Percentiles rank a stretch among this genome's conserved stretches.
Evolutionary conservation across 805 yeast genomes (phyloP).

Genomic region (Cephaloascus fragrans): DNA sequence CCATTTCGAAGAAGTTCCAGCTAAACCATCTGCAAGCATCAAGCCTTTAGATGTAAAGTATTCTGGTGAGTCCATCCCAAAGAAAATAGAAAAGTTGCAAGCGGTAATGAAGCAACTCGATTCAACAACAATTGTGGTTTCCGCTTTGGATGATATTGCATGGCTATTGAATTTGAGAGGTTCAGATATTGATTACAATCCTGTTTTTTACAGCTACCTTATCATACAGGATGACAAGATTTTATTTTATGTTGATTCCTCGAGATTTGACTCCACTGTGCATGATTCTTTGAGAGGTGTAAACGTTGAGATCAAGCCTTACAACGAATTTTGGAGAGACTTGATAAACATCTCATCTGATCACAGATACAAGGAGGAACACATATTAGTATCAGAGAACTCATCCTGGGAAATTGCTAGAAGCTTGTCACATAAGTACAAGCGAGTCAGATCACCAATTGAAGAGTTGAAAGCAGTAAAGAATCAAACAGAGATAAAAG

Average conservation of each 20-base stretch:
- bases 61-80: conserved; percentile 54
- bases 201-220: conserved; percentile 38
- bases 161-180: conserved; percentile 47
- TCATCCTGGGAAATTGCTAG: conserved; percentile 61
- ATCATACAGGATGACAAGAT: conserved; percentile 20
- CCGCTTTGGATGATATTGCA: conserved; percentile 43
- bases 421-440: conserved; percentile 19
- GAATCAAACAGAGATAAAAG: conserved; percentile 36
- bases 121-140: conserved; percentile 27
- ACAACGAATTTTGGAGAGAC: conserved; percentile 35
- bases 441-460: conserved; percentile 24
- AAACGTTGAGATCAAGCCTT: conserved; percentile 24
- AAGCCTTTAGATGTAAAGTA: conserved; percentile 38
- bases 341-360: conserved; percentile 26
- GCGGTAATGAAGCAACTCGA: conserved; percentile 6
- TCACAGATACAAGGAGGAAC: conserved; percentile 10
- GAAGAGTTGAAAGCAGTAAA: conserved; percentile 44
- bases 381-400: conserved; percentile 42
- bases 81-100: conserved; percentile 45
- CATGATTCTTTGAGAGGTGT: conserved; percentile 13
- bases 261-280: conserved; percentile 24
- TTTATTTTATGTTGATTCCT: conserved; percentile 31
- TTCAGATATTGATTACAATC: conserved; percentile 46
- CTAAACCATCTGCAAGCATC: conserved; percentile 40
- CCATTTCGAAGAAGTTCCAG: conserved; percentile 54